phyloP scores from a whole-genome alignment of 306 rosid genomes.

The Dicorynia guianensis region DNA sequence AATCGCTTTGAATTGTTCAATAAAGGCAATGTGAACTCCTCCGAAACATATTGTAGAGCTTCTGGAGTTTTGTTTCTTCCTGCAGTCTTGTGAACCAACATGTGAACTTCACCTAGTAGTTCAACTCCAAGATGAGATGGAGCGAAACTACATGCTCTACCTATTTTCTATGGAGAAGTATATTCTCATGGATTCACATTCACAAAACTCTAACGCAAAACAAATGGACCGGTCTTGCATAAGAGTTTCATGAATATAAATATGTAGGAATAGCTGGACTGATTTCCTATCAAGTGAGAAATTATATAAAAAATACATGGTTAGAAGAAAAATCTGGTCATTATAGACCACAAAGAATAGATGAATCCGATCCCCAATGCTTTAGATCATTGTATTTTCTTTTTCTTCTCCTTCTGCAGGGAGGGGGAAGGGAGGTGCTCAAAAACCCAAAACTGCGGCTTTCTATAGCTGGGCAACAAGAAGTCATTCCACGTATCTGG shows the following conservation, averaged over 20 bases:
- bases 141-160: constrained; percentile 20
- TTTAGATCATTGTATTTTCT: neutral
- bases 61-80: neutral
- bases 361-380: neutral
- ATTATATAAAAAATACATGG: constrained; percentile 1
- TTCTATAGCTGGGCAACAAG: constrained; percentile 77
- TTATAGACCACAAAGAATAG: constrained; percentile 47
- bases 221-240: too few species aligned
- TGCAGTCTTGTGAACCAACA: neutral
- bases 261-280: too few species aligned
- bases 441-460: constrained; percentile 16
- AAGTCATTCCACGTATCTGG: constrained; percentile 95
- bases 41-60: neutral
- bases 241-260: too few species aligned
- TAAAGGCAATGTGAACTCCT: neutral
- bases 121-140: neutral
- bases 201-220: too few species aligned
- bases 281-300: constrained; percentile 30
- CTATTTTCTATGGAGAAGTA: neutral
- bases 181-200: too few species aligned
- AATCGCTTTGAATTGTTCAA: neutral
- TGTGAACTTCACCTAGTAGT: neutral
- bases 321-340: constrained; percentile 27
- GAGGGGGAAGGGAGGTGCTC: neutral
- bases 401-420: neutral